Base-by-base conservation (phyloP, 495 filamentous ascomycete genomes). In the Hypoxylon crocopeplum region DNA sequence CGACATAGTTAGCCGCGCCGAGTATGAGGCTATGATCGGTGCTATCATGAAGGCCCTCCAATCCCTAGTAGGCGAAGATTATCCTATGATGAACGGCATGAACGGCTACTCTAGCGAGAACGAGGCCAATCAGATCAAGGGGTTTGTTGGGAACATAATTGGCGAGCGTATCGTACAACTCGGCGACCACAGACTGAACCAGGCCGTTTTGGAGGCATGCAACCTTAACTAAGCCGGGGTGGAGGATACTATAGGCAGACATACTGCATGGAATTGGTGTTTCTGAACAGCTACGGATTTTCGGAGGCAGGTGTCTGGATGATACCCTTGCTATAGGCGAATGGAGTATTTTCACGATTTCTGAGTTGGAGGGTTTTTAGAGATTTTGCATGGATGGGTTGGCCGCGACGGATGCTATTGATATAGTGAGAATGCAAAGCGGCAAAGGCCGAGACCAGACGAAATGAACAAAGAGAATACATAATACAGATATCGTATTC, bases 21-120 rank as follows among this genome's bases (percentile, higher is more conserved):
- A 91, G 58, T 84, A 81, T 3, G 85, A 90, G 66, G 81, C 80
- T 57, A 75, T 91, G 3, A 69, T 91, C 1, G 77, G 67, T 8
- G 86, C 81, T 0, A 73, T 93, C 13, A 62, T 90, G 38, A 82
- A 81, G 49, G 83, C 88, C 0, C 66, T 92, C 41, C 60, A 71
- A 3, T 75, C 75, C 0, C 62, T 88, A 5, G 56, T 56, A 0
- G 60, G 46, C 24, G 56, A 53, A 1, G 40, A 52, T 13, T 21
- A 22, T 6, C 15, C 44, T 15, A 36, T 60, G 39, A 49, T 59
- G 3, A 66, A 74, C 17, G 69, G 69, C 13, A 59, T 63, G 20
- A 69, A 76, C 39, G 70, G 69, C 1, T 46, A 64, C 32, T 55
- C 66, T 8, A 49, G 53, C 37, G 75, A 76, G 10, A 62, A 62